These are phyloP conservation scores for Pichia scutulata DNA, from an alignment of 805 yeast genomes.

Conservation along the genomic window DNA sequence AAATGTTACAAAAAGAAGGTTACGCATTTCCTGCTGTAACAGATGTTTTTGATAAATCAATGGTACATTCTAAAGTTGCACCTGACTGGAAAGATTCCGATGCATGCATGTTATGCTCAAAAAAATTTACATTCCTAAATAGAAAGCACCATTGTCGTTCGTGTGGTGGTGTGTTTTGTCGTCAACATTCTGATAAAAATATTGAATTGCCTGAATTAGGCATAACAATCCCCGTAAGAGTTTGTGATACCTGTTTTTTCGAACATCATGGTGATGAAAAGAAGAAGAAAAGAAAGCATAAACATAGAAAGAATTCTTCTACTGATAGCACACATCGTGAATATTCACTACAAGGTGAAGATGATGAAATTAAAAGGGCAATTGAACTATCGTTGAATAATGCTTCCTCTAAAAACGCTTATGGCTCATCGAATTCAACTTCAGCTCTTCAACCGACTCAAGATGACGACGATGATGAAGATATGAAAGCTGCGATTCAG, in stretches of 20 bases:
- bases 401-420: conserved; percentile 14
- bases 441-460: conserved; percentile 1
- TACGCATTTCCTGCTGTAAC: conserved; percentile 55
- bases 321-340: neutral
- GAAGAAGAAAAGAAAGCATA: conserved; percentile 22
- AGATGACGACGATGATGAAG: conserved; percentile 55
- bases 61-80: conserved; percentile 85
- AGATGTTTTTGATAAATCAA: conserved; percentile 32
- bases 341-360: conserved; percentile 42
- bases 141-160: conserved; percentile 95
- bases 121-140: conserved; percentile 68
- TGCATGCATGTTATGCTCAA: conserved; percentile 90
- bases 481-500: conserved; percentile 88
- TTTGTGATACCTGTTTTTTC: conserved; percentile 74
- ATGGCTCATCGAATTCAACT: conserved; percentile 1
- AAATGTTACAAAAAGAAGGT: conserved; percentile 52
- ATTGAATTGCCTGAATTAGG: conserved; percentile 78
- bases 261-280: conserved; percentile 43
- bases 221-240: conserved; percentile 81
- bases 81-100: conserved; percentile 98
- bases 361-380: conserved; percentile 71
- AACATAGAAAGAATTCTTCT: conserved; percentile 7
- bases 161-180: conserved; percentile 93
- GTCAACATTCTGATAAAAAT: conserved; percentile 68
- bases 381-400: conserved; percentile 73